phyloP scores from a whole-genome alignment of 2,329 filamentous ascomycete genomes.

The Chrysoporthe cubensis region DNA sequence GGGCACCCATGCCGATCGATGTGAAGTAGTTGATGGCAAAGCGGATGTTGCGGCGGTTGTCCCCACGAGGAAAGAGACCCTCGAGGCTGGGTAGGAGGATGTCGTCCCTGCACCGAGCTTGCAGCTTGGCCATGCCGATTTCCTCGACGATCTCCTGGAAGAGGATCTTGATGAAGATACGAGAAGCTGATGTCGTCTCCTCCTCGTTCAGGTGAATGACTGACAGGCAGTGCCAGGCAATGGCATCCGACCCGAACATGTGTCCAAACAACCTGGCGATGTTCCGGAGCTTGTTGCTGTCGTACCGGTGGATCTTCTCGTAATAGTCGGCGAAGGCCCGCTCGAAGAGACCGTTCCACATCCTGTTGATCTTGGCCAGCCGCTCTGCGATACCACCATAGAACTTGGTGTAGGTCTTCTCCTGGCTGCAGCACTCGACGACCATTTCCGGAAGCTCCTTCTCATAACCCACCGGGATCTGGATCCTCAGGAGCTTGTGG shows the following conservation, averaged over 20 bases:
- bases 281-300: slow-evolving; percentile 93
- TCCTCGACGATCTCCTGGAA: slow-evolving; percentile 91
- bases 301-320: slow-evolving; percentile 95
- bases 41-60: slow-evolving; percentile 86
- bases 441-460: slow-evolving; percentile 94
- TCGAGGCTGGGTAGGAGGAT: slow-evolving; percentile 76
- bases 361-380: slow-evolving; percentile 92
- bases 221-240: slow-evolving; percentile 89
- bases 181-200: slow-evolving; percentile 92
- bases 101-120: slow-evolving; percentile 77
- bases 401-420: slow-evolving; percentile 97
- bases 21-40: slow-evolving; percentile 99
- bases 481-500: slow-evolving; percentile 95
- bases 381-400: slow-evolving; percentile 93
- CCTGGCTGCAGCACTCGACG: slow-evolving; percentile 94
- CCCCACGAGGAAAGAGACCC: slow-evolving; percentile 80
- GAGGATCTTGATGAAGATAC: slow-evolving; percentile 98
- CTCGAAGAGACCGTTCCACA: slow-evolving; percentile 94
- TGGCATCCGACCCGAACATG: slow-evolving; percentile 82
- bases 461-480: slow-evolving; percentile 84
- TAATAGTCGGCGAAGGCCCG: slow-evolving; percentile 91
- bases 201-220: slow-evolving; percentile 92
- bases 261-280: slow-evolving; percentile 95
- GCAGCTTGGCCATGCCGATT: slow-evolving; percentile 80
- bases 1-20: slow-evolving; percentile 90